Base-by-base conservation (phyloP, 257 asterid genomes). In the Ajuga chamaepitys region DNA sequence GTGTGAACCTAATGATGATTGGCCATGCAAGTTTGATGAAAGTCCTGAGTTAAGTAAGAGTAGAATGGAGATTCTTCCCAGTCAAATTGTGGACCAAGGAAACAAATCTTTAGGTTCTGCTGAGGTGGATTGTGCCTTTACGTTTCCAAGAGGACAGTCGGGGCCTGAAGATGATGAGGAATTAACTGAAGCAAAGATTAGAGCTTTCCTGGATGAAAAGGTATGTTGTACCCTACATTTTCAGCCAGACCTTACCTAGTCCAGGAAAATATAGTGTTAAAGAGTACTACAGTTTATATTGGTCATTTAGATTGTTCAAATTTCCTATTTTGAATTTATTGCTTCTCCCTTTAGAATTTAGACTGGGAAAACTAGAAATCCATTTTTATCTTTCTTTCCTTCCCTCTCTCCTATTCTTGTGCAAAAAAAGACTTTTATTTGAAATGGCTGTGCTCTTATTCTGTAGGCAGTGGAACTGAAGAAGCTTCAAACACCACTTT, bases 171-270 rank as follows among this genome's bases (percentile, higher is more conserved):
- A 94, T 51, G 98, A 94, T 30, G 96, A 90, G 11, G 96, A 86
- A 81, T 82, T 75, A 46, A 90, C 96, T 18, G 99, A 94, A 71
- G 74, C 96, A 14, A 94, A 86, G 81, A 94, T 94, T 74, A 82
- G 86, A 76, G 95, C 89, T 35, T 94, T 94, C 79, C 93, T 94
- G 47, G 95, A 83, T 67, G 99, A 82, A 80, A 94, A 94, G 98
- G 99, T 94, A 65, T 37, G n/a, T n/a, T n/a, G n/a, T n/a, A n/a
- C n/a, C n/a, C 40, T 54, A 22, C 20, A 8, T 30, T 30, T 30
- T 30, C 37, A n/a, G n/a, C n/a, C n/a, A n/a, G n/a, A n/a, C n/a
- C n/a, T n/a, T n/a, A n/a, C n/a, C n/a, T n/a, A n/a, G n/a, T n/a
- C n/a, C n/a, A 1, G 37, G 37, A 30, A n/a, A 30, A 30, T 30